Evolutionary conservation across 2,329 filamentous ascomycete genomes (phyloP), one percentile per base, ranked within the genome.

Genomic region (Venturia carpophila): DNA sequence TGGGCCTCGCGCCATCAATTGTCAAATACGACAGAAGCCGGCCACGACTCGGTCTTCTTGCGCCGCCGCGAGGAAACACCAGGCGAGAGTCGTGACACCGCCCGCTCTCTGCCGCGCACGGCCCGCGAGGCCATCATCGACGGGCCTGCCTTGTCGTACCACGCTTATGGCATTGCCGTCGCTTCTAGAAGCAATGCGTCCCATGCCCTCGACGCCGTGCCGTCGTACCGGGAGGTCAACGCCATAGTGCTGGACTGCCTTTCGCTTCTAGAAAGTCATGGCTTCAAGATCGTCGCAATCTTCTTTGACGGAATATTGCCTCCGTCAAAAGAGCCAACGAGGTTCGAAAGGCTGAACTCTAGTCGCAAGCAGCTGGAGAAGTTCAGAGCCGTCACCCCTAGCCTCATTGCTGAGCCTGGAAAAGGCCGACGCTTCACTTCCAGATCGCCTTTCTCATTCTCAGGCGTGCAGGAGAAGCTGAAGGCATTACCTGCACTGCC

Each of bases 71-170:
- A 58, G 27, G 52, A 37, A 10, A 37, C 30, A 39, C 52, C 30
- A 58, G 52, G 19, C 52, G 52, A 58, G 2, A 58, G 19, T 37
- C 27, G 52, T 5, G 15, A 37, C 11, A 27, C 45, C 45, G 21
- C 5, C 45, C 15, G 17, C 27, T 34, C 49, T 56, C 30, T 56
- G 49, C 27, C 30, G 17, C 52, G 30, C 5, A 58, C 27, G 15
- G 52, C 52, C 5, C 27, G 52, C 5, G 30, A 64, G 21, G 58
- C 43, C 34, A 55, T 67, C 24, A 60, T 67, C 42, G 65, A 67
- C 58, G 65, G 65, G n/a, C 65, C 65, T n/a, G 56, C 65, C 24
- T 56, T 67, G 49, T 64, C 65, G 4, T 66, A 65, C 43, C 64
- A 67, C 43, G 64, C 58, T 15, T 67, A 65, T 41, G 21, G 47